Conservation (phyloP, 1,284 basidiomycete genomes). For the Cutaneotrichosporon cutaneum region DNA sequence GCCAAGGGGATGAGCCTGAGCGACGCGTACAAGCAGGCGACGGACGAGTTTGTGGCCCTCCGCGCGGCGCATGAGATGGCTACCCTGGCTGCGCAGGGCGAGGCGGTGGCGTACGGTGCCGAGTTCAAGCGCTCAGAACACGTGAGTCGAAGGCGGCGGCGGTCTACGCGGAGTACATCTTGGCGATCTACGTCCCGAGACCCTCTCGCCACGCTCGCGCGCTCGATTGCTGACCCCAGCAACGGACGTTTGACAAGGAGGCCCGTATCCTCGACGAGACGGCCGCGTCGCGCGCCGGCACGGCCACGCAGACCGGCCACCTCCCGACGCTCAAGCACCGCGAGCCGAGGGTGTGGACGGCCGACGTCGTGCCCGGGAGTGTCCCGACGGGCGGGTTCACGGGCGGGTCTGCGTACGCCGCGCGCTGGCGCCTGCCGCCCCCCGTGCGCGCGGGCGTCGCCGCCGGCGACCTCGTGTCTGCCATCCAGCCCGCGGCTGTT, state of each 20-base stretch:
- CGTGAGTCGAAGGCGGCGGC: conserved; percentile 31
- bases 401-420: conserved; percentile 39
- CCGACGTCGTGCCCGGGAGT: conserved; percentile 24
- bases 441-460: conserved; percentile 16
- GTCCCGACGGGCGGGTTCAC: conserved; percentile 34
- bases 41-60: conserved; percentile 82
- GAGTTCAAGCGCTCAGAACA: conserved; percentile 42
- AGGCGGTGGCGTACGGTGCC: conserved; percentile 76
- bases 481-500: conserved; percentile 11
- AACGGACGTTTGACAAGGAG: conserved; percentile 40
- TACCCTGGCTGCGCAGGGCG: conserved; percentile 69
- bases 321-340: conserved; percentile 24
- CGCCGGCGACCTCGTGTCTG: conserved; percentile 23
- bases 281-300: conserved; percentile 1
- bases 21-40: conserved; percentile 73
- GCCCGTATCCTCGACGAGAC: conserved; percentile 25
- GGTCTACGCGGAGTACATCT: not conserved
- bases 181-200: too few relatives aligned
- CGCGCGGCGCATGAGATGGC: conserved; percentile 81
- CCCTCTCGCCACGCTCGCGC: too few relatives aligned
- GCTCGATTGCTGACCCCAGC: conserved; percentile 26
- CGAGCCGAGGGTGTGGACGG: conserved; percentile 38
- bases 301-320: conserved; percentile 3
- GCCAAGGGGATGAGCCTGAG: conserved; percentile 71
- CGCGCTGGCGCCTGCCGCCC: conserved; percentile 41